Conservation (phyloP, 108 stramenopile genomes). For the Skeletonema marinoi region DNA sequence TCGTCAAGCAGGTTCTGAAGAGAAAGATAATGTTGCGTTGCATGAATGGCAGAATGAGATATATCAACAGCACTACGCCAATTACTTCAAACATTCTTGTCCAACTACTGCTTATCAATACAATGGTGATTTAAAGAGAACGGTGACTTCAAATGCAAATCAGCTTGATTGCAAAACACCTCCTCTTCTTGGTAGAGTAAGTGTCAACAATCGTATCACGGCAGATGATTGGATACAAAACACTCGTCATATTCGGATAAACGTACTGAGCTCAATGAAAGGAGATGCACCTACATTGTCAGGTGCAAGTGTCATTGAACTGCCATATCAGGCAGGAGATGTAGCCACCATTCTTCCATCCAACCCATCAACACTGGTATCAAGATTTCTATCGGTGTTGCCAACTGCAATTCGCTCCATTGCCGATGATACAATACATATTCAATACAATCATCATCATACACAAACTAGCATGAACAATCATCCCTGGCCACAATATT, state of each 20-base stretch:
- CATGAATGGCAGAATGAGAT: conserved; percentile 54
- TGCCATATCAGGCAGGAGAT: conserved; percentile 83
- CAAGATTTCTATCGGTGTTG: conserved; percentile 63
- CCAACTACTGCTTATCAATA: conserved; percentile 75
- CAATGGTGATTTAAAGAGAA: conserved; percentile 14
- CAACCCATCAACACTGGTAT: conserved; percentile 61
- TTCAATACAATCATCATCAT: conserved; percentile 25
- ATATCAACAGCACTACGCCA: conserved; percentile 47
- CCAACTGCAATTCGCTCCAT: conserved; percentile 52
- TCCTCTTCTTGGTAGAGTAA: conserved; percentile 57
- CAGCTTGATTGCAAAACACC: neutral
- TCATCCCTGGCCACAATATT: conserved; percentile 61
- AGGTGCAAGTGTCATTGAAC: neutral
- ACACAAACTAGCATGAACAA: conserved; percentile 5
- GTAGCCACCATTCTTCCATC: conserved; percentile 71
- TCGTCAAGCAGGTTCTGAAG: neutral
- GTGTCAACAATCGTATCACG: conserved; percentile 70
- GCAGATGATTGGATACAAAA: conserved; percentile 77
- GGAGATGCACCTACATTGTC: neutral
- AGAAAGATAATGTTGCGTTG: neutral
- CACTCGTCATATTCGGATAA: conserved; percentile 70
- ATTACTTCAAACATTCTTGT: conserved; percentile 59
- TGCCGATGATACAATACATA: conserved; percentile 56
- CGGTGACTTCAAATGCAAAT: neutral
- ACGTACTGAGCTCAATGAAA: conserved; percentile 1